Evolutionary conservation across 495 filamentous ascomycete genomes (phyloP).

Genomic region (Hypoxylon cercidicola): DNA sequence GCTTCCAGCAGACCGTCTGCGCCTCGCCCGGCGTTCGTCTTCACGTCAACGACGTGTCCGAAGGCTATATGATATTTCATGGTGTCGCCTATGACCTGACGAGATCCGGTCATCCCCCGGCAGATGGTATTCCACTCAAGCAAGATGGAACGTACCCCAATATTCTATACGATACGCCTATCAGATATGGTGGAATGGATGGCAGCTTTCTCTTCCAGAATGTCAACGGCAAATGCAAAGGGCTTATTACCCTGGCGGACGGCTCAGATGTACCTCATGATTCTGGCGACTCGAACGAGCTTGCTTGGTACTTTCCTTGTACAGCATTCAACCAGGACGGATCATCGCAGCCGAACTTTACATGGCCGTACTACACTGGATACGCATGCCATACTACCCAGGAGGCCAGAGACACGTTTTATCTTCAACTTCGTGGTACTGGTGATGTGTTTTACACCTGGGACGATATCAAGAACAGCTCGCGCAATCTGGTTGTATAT

Average conservation of each 20-base stretch:
- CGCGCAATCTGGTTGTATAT: conserved; percentile 90
- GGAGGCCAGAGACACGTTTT: conserved; percentile 76
- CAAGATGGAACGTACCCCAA: conserved; percentile 65
- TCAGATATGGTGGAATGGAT: conserved; percentile 85
- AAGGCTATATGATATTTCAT: conserved; percentile 95
- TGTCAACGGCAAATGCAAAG: conserved; percentile 98
- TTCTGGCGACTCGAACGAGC: conserved; percentile 63
- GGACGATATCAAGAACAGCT: conserved; percentile 90
- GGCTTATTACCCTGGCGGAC: conserved; percentile 75
- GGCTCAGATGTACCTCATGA: conserved; percentile 84
- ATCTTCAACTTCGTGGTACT: conserved; percentile 66
- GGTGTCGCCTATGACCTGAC: conserved; percentile 85
- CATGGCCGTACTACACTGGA: conserved; percentile 71
- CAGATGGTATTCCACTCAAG: conserved; percentile 74
- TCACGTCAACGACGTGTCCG: conserved; percentile 80
- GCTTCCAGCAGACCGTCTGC: conserved; percentile 92
- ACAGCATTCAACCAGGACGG: conserved; percentile 92
- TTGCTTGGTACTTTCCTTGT: conserved; percentile 99
- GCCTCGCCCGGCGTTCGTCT: conserved; percentile 72
- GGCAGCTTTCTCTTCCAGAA: conserved; percentile 98
- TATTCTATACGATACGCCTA: conserved; percentile 84
- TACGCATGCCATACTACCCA: conserved; percentile 90
- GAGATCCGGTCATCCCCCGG: conserved; percentile 77
- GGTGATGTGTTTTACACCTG: conserved; percentile 90
- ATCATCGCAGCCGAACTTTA: conserved; percentile 77